phyloP scores from a whole-genome alignment of 1,284 basidiomycete genomes.

The Apiotrichum veenhuisii region DNA sequence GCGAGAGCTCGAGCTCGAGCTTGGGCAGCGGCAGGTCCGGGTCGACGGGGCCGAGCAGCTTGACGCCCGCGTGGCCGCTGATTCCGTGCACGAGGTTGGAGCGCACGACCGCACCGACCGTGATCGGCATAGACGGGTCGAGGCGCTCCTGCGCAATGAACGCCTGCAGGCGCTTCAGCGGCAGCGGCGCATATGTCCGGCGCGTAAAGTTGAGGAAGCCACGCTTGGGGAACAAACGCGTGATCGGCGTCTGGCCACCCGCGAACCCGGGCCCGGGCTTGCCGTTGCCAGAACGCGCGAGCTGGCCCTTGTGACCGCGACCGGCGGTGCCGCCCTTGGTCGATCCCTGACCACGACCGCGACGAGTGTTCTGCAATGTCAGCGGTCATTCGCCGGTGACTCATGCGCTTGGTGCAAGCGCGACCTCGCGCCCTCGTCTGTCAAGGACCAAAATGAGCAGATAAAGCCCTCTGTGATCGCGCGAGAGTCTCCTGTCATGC shows the following conservation, averaged over 20 bases:
- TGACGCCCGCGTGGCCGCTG: conserved; percentile 72
- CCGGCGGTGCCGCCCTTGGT: conserved; percentile 88
- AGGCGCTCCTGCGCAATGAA: conserved; percentile 86
- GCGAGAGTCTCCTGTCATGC: too few species aligned
- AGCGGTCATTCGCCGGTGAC: background rate
- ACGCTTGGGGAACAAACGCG: conserved; percentile 86
- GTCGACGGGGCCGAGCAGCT: conserved; percentile 75
- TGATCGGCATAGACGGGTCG: conserved; percentile 76
- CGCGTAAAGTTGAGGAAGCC: conserved; percentile 83
- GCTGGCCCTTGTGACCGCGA: conserved; percentile 93
- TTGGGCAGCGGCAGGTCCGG: conserved; percentile 53
- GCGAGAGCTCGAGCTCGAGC: conserved; percentile 76
- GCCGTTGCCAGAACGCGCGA: conserved; percentile 86
- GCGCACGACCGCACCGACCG: conserved; percentile 74
- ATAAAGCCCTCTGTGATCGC: too few species aligned
- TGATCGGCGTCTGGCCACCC: conserved; percentile 92
- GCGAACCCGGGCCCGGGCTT: conserved; percentile 81
- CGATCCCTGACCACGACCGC: conserved; percentile 88
- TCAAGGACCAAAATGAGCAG: too few species aligned
- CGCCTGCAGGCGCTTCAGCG: conserved; percentile 79
- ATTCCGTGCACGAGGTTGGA: conserved; percentile 85
- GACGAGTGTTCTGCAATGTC: conserved; percentile 72
- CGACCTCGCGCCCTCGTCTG: too few species aligned
- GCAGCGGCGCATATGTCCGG: conserved; percentile 75
- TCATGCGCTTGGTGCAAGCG: too few species aligned